A percentile compares a stretch with the other conserved stretches of the same genome.
These are phyloP conservation scores for Debaryomycetaceae sp. DNA, from an alignment of 1,139 yeast species.

Conservation along the genomic window DNA sequence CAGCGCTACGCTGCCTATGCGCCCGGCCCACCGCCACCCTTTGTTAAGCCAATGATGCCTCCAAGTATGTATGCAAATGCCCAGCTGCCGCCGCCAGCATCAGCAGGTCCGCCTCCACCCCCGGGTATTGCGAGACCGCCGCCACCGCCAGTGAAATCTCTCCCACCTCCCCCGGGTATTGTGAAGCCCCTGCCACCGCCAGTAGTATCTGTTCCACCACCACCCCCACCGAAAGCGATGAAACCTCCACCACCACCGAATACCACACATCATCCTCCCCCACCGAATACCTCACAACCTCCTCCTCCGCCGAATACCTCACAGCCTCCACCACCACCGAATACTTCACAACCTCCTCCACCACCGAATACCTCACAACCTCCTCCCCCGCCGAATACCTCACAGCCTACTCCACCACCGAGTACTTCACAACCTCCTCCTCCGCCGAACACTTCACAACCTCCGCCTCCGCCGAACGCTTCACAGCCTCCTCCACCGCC, in stretches of 20 bases:
- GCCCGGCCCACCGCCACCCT: background rate
- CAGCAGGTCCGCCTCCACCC: slow-evolving; percentile 3
- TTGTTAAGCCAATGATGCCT: background rate
- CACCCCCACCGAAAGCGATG: background rate
- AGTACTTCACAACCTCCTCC: slow-evolving; percentile 4
- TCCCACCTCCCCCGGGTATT: slow-evolving; percentile 3
- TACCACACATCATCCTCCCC: slow-evolving; percentile 7
- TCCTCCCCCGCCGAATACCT: slow-evolving; percentile 7
- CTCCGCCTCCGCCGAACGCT: slow-evolving; percentile 9
- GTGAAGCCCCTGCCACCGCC: slow-evolving; percentile 3
- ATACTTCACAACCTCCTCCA: slow-evolving; percentile 6
- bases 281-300: slow-evolving; percentile 5
- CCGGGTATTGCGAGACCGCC: slow-evolving; percentile 4
- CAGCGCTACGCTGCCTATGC: slow-evolving; percentile 3
- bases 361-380: slow-evolving; percentile 9
- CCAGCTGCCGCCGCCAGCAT: slow-evolving; percentile 1
- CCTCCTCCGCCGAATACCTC: slow-evolving; percentile 3
- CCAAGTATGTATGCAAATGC: background rate
- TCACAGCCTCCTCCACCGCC: slow-evolving; percentile 10
- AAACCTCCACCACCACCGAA: slow-evolving; percentile 11
- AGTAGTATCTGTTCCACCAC: slow-evolving; percentile 2
- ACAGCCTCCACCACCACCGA: slow-evolving; percentile 11
- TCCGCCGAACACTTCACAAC: slow-evolving; percentile 2
- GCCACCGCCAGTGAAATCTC: slow-evolving; percentile 2
- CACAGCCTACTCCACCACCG: slow-evolving; percentile 7